Conservation (phyloP, 768 basidiomycete genomes). For the Boletus rex-veris region DNA sequence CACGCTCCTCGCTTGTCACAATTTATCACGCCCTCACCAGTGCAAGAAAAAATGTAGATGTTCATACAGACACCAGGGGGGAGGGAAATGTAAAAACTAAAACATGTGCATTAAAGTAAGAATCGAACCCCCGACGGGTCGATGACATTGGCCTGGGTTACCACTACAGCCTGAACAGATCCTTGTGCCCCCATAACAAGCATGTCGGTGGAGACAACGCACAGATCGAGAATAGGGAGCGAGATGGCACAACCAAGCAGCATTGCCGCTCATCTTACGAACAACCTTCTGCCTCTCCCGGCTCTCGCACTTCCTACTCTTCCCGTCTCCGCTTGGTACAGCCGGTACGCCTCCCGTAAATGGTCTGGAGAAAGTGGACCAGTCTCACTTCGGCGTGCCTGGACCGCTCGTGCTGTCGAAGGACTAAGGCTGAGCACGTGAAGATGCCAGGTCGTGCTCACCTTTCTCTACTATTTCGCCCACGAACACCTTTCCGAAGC, state of each 20-base stretch:
- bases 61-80: not conserved
- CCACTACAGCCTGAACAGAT: slow-evolving; percentile 52
- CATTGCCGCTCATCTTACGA: slow-evolving; percentile 47
- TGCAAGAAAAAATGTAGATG: too few relatives aligned
- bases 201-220: not conserved
- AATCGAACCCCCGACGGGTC: slow-evolving; percentile 48
- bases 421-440: not conserved
- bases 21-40: too few relatives aligned
- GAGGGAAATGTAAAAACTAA: too few relatives aligned
- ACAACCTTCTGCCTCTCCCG: slow-evolving; percentile 65
- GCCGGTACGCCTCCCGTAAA: slow-evolving; percentile 82
- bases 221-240: not conserved
- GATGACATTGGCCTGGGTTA: slow-evolving; percentile 67
- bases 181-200: too few relatives aligned
- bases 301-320: slow-evolving; percentile 76
- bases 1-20: not conserved
- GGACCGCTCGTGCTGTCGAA: slow-evolving; percentile 66
- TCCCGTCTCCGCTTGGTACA: slow-evolving; percentile 80
- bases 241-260: not conserved
- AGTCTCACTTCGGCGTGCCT: slow-evolving; percentile 63
- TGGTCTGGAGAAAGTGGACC: slow-evolving; percentile 88
- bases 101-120: slow-evolving; percentile 34
- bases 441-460: slow-evolving; percentile 19
- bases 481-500: slow-evolving; percentile 88
- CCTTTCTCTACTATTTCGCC: slow-evolving; percentile 91